Percentiles rank a stretch among this genome's conserved stretches.
phyloP scores from a whole-genome alignment of 768 basidiomycete species.

The Coprinellus aureogranulatus region DNA sequence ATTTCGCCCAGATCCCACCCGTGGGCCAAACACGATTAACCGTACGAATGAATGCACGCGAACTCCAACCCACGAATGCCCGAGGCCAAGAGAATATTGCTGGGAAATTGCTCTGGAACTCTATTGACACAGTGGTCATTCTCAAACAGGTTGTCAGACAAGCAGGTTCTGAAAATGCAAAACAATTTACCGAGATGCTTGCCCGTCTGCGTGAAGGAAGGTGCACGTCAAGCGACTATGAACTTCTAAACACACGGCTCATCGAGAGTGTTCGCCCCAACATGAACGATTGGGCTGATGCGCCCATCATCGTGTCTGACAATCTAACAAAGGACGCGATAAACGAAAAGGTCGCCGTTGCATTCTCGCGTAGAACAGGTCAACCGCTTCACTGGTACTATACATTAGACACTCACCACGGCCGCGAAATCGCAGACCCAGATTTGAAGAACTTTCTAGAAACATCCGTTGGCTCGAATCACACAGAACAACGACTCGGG shows the following conservation, averaged over 20 bases:
- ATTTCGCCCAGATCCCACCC: conserved; percentile 43
- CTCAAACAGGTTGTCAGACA: neutral
- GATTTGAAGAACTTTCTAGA: neutral
- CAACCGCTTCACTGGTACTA: conserved; percentile 26
- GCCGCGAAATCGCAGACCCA: neutral
- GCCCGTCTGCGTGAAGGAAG: neutral
- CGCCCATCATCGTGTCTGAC: conserved; percentile 34
- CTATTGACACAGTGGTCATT: neutral
- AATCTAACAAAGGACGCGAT: conserved; percentile 37
- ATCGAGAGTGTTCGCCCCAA: neutral
- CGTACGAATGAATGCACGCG: neutral
- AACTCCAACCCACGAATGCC: too few relatives aligned
- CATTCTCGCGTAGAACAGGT: conserved; percentile 22
- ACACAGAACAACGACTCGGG: conserved; percentile 28
- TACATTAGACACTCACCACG: conserved; percentile 19
- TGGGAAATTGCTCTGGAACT: neutral
- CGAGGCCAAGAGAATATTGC: neutral
- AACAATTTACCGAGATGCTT: neutral
- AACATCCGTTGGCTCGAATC: conserved; percentile 21
- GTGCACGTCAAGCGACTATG: conserved; percentile 16
- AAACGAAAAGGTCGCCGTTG: conserved; percentile 23
- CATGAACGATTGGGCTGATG: conserved; percentile 21
- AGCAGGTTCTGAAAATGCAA: neutral
- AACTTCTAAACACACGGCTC: neutral
- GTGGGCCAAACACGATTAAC: conserved; percentile 26